Conservation (phyloP, 805 yeast species). For the Saturnispora serradocipensis region DNA sequence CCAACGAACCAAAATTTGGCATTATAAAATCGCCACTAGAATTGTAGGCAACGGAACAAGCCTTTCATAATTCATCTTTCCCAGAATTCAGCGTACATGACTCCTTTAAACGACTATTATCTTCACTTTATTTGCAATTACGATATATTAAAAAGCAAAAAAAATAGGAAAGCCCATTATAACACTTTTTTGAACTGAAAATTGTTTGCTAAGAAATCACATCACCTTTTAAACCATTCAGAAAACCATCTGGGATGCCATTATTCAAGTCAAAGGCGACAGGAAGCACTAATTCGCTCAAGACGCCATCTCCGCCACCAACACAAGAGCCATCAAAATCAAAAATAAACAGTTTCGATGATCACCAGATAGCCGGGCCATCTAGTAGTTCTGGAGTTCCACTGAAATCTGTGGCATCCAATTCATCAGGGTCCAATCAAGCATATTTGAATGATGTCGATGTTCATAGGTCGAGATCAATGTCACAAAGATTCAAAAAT, state of each 20-base stretch:
- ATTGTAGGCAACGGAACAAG: no score
- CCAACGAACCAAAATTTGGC: no score
- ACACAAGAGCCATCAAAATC: neutral
- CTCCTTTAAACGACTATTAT: neutral
- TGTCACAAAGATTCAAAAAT: conserved; percentile 25
- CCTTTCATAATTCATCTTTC: no score
- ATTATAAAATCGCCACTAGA: no score
- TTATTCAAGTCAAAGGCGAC: conserved; percentile 4
- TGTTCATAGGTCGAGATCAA: conserved; percentile 21
- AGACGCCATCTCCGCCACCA: neutral
- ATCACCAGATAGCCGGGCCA: neutral
- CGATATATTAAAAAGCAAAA: neutral
- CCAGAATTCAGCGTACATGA: neutral
- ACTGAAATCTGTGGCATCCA: neutral
- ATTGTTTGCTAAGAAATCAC: neutral
- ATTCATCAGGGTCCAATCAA: neutral
- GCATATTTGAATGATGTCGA: neutral
- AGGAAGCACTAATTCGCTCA: neutral
- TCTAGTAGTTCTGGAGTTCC: neutral
- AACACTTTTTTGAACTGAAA: neutral
- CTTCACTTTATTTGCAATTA: no score
- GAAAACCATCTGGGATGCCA: conserved; percentile 1
- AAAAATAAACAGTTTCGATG: neutral
- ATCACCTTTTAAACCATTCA: neutral
- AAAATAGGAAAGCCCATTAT: neutral